Evolutionary conservation across 164 flowering plant genomes (phyloP).

Genomic region (Santalum album): DNA sequence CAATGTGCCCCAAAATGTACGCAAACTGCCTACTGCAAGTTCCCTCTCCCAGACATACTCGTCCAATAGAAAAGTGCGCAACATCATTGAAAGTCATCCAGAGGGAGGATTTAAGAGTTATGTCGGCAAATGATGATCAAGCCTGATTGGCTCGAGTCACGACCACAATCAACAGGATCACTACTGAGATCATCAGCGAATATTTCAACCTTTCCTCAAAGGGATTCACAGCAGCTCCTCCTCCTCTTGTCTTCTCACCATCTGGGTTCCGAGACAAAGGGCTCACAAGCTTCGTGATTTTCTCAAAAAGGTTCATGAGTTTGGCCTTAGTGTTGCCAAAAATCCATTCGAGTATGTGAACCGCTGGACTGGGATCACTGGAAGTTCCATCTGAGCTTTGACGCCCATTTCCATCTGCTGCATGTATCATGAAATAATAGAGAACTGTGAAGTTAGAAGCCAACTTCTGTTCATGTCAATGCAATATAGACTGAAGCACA

Average conservation of each 20-base stretch:
- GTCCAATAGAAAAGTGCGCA: too few relatives aligned
- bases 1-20: too few relatives aligned
- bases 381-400: slow-evolving; percentile 11
- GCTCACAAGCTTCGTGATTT: slow-evolving; percentile 17
- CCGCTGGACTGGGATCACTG: slow-evolving; percentile 9
- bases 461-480: too few relatives aligned
- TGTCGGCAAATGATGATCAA: slow-evolving; percentile 45
- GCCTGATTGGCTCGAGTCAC: slow-evolving; percentile 35
- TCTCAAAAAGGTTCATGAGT: slow-evolving; percentile 18
- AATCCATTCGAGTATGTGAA: slow-evolving; percentile 17
- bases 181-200: slow-evolving; percentile 50
- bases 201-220: slow-evolving; percentile 24
- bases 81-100: not conserved
- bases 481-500: too few relatives aligned
- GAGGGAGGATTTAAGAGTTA: not conserved
- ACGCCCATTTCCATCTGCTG: slow-evolving; percentile 1
- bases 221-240: slow-evolving; percentile 8
- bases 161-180: slow-evolving; percentile 59
- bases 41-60: too few relatives aligned
- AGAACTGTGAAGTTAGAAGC: too few relatives aligned
- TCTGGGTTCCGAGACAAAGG: slow-evolving; percentile 13
- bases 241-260: slow-evolving; percentile 12
- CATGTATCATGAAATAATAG: not conserved
- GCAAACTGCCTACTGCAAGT: too few relatives aligned
- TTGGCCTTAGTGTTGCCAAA: slow-evolving; percentile 25